Evolutionary conservation across 2,329 filamentous ascomycete species (phyloP), one percentile per base, ranked within the genome.

Genomic region (Aspergillus vadensis): DNA sequence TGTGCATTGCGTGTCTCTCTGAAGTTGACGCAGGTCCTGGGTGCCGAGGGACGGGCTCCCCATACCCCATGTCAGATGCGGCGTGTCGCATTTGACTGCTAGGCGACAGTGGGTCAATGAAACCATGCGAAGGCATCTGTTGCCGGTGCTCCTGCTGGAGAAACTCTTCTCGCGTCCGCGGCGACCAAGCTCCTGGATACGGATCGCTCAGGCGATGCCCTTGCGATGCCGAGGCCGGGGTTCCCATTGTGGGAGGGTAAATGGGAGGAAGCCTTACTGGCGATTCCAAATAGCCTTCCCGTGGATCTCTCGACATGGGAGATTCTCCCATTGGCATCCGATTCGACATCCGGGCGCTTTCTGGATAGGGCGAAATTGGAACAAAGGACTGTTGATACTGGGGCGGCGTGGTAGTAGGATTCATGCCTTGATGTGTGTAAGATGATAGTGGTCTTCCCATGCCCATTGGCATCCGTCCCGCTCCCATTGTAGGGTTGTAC

Each of bases 191-290:
- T 52, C 68, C 52, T 7, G 71, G 70, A 25, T 75, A 76, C 1
- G 74, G 70, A 62, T 75, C 74, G 39, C 73, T 75, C 39, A 74
- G 55, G 21, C 71, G 72, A 57, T 75, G 74, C 1, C 65, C 65
- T 19, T 73, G 70, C 17, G 71, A 63, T 7, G 50, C 32, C 10
- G 56, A 63, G 49, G 27, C 61, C 55, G 38, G 64, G 41, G 58
- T 67, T 60, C 56, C 63, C 62, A 59, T 69, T 1, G 72, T 69
- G 8, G 74, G 70, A 15, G 75, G 73, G 15, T 74, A 72, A 9
- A 77, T 77, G 4, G 75, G 75, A 7, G 75, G 75, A 5, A 77
- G 69, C 55, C 74, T 68, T 17, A 77, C 70, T 10, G 72, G 68
- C 5, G 73, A 71, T 43, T 77, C 74, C 5, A 64, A 55, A 52